Conservation (phyloP, 371 early-diverging fungal genomes). For the Nematocida sp. region DNA sequence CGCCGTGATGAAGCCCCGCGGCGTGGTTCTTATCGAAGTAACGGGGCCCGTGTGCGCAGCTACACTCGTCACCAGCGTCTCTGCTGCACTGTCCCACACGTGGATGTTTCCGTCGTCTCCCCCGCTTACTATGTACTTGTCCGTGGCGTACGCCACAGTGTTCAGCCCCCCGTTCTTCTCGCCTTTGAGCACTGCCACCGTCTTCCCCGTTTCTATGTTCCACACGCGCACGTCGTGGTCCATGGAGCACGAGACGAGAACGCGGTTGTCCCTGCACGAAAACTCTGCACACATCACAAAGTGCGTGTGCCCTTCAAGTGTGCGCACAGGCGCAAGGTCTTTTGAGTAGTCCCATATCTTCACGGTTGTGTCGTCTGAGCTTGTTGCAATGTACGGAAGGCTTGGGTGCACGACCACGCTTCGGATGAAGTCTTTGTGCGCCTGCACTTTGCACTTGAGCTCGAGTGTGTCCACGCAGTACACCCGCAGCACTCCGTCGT, state of each 20-base stretch:
- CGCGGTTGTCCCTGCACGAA: constrained; percentile 47
- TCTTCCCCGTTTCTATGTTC: constrained; percentile 43
- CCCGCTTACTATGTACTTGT: constrained; percentile 56
- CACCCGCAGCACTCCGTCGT: constrained; percentile 58
- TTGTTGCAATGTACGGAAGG: constrained; percentile 51
- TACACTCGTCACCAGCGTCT: constrained; percentile 46
- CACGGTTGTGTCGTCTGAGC: constrained; percentile 59
- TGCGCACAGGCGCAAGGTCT: constrained; percentile 24
- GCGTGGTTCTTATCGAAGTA: constrained; percentile 38
- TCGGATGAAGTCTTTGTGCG: constrained; percentile 63
- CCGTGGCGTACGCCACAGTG: constrained; percentile 36
- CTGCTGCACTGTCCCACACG: constrained; percentile 54
- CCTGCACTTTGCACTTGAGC: constrained; percentile 49
- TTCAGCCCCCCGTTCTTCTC: constrained; percentile 35
- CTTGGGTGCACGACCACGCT: constrained; percentile 53
- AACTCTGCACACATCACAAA: constrained; percentile 62
- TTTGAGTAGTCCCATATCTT: constrained; percentile 59
- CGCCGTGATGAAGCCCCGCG: constrained; percentile 47
- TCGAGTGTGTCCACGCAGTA: constrained; percentile 53
- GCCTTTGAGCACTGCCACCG: constrained; percentile 50
- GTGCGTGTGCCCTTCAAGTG: constrained; percentile 59
- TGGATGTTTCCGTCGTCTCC: constrained; percentile 58
- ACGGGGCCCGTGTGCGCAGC: constrained; percentile 60
- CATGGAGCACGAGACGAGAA: constrained; percentile 55
- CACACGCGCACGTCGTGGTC: constrained; percentile 58